Base-by-base conservation (phyloP, 1,284 basidiomycete genomes). In the Sphaerobolus stellatus region DNA sequence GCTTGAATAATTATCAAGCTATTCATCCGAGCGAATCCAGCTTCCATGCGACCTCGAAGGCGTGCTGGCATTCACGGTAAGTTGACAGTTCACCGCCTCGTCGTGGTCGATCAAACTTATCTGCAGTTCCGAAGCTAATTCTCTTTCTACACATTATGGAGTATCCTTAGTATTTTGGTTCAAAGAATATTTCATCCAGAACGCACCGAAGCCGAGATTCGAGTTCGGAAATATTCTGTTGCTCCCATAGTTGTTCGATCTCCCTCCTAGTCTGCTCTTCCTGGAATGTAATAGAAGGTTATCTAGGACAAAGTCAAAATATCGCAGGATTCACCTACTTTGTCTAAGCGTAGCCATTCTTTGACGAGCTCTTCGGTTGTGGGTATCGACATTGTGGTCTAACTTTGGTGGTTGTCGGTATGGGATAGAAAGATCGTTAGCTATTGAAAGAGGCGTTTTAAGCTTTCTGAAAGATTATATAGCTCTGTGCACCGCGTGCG, bases 121-220 rank as follows among this genome's bases (percentile, higher is more conserved):
- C 90, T 56, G 91, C 91, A 29, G 91, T 94, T 5, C 91, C 91
- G 66, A 94, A 94, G 57, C 87, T 82, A 60, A 94, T 92, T 24
- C 91, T 81, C 13, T 74, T 71, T 59, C 86, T 88, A 64, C 45
- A 20, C 33, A 24, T 54, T 20, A 45, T 25, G 30, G 41, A 36
- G 4, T 33, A 41, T 30, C 4, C 20, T 33, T 49, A 27, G 13
- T 52, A 29, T 33, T 14, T 50, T 49, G 44, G 48, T 48, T 25
- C 52, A 52, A 25, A 18, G 20, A 49, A 60, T 20, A 43, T 41
- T 22, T 16, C 16, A 36, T 11, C 36, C 46, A 29, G 24, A 24
- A 54, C 50, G 36, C 60, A 83, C 84, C 80, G 79, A 75, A 90
- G 76, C 29, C 86, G 73, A 56, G 67, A 74, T 52, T 82, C 77